phyloP scores from a whole-genome alignment of 495 filamentous ascomycete species.

The Podospora pseudopauciseta region DNA sequence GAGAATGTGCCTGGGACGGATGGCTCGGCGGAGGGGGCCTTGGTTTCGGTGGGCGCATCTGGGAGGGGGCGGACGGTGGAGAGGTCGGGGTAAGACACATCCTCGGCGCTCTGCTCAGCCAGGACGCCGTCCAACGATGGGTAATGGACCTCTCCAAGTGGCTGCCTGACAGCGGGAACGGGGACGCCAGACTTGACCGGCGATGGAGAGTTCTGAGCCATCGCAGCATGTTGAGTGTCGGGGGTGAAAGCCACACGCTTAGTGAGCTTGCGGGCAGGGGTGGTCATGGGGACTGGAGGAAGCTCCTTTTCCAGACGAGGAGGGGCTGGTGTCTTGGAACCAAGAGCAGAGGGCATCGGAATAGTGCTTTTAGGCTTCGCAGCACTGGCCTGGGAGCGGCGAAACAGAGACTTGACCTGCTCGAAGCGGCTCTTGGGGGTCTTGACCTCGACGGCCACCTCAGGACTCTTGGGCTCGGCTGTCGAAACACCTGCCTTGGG shows the following conservation, averaged over 20 bases:
- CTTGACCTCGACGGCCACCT: slow-evolving; percentile 27
- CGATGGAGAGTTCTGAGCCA: slow-evolving; percentile 44
- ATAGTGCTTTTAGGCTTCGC: slow-evolving; percentile 39
- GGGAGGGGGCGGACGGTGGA: slow-evolving; percentile 34
- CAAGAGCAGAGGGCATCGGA: slow-evolving; percentile 33
- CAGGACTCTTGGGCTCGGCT: neutral
- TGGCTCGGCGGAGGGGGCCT: slow-evolving; percentile 27
- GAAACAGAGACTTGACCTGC: slow-evolving; percentile 49
- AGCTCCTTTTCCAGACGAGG: slow-evolving; percentile 42
- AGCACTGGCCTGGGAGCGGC: slow-evolving; percentile 37
- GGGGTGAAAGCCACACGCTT: slow-evolving; percentile 50
- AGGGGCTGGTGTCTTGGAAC: slow-evolving; percentile 44
- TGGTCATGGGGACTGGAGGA: slow-evolving; percentile 44
- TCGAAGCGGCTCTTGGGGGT: slow-evolving; percentile 44
- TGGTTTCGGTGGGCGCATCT: slow-evolving; percentile 28
- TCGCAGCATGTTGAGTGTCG: slow-evolving; percentile 35
- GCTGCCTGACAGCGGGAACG: slow-evolving; percentile 33
- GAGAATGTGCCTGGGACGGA: slow-evolving; percentile 54
- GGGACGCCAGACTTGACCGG: slow-evolving; percentile 44
- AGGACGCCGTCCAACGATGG: slow-evolving; percentile 34
- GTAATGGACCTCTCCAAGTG: slow-evolving; percentile 34
- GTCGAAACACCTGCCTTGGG: too few species aligned
- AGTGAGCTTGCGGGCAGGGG: slow-evolving; percentile 43
- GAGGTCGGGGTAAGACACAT: slow-evolving; percentile 46
- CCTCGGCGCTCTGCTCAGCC: slow-evolving; percentile 23